Percentiles rank a stretch among this genome's conserved stretches.
Conservation (phyloP, 495 filamentous ascomycete genomes). For the Penicillium fimorum region DNA sequence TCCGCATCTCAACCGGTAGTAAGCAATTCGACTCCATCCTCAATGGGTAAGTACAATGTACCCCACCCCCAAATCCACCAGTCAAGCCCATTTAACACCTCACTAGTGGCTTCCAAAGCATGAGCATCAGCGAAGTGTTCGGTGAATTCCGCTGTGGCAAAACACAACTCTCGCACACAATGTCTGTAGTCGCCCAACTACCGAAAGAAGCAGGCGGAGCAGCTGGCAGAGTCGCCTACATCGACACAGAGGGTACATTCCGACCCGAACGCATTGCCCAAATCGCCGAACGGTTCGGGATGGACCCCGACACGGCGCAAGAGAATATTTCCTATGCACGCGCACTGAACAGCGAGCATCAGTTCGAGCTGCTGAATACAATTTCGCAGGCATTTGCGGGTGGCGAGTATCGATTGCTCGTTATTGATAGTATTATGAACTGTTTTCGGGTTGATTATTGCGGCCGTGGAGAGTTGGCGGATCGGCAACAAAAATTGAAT, state of each 20-base stretch:
- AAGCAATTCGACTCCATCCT: constrained; percentile 74
- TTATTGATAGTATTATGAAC: constrained; percentile 79
- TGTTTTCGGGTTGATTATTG: constrained; percentile 74
- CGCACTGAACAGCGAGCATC: constrained; percentile 73
- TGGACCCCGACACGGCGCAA: constrained; percentile 62
- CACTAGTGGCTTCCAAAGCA: constrained; percentile 70
- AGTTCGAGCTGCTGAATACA: constrained; percentile 66
- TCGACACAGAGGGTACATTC: constrained; percentile 80
- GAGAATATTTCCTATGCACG: constrained; percentile 76
- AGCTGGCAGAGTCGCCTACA: constrained; percentile 77
- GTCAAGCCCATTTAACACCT: neutral
- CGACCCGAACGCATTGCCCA: constrained; percentile 69
- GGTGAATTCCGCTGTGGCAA: constrained; percentile 79
- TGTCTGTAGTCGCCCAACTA: constrained; percentile 64
- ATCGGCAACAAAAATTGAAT: constrained; percentile 74
- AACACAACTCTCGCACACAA: constrained; percentile 67
- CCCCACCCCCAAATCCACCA: neutral
- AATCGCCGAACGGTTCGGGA: constrained; percentile 72
- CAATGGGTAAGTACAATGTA: constrained; percentile 50
- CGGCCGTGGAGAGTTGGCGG: constrained; percentile 72
- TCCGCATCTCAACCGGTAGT: constrained; percentile 70
- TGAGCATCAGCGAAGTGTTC: constrained; percentile 74
- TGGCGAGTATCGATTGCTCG: constrained; percentile 68
- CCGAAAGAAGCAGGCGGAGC: constrained; percentile 66
- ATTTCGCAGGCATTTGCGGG: constrained; percentile 64